Percentiles rank a stretch among this genome's conserved stretches.
Conservation (phyloP, 306 rosid species). For the Trifolium repens region DNA sequence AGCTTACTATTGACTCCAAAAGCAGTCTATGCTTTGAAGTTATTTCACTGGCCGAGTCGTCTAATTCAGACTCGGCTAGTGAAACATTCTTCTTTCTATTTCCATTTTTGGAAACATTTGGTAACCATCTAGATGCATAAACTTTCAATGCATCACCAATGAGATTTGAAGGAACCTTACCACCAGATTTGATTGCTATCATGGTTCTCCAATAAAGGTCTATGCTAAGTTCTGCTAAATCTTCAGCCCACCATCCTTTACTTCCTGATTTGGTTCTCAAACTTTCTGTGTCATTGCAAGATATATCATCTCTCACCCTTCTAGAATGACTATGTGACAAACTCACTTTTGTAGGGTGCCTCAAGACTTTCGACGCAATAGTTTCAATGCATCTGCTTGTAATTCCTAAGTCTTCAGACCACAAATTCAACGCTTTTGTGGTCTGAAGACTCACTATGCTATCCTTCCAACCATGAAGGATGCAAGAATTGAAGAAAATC, state of each 20-base stretch:
- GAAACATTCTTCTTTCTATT: slow-evolving; percentile 41
- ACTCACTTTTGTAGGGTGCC: slow-evolving; percentile 77
- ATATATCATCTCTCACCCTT: slow-evolving; percentile 68
- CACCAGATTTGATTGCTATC: slow-evolving; percentile 86
- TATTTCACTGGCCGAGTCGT: slow-evolving; percentile 58
- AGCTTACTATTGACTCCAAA: slow-evolving; percentile 85
- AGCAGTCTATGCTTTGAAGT: slow-evolving; percentile 75
- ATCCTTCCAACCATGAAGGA: slow-evolving; percentile 96
- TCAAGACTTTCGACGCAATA: slow-evolving; percentile 70
- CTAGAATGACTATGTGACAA: slow-evolving; percentile 81
- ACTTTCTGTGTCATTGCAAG: slow-evolving; percentile 79
- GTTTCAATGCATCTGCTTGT: slow-evolving; percentile 86
- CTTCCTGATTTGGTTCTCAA: slow-evolving; percentile 56
- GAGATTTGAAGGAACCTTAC: slow-evolving; percentile 66
- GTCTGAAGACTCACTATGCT: slow-evolving; percentile 81
- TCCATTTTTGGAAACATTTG: slow-evolving; percentile 62
- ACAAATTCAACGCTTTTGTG: slow-evolving; percentile 70
- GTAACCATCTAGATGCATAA: slow-evolving; percentile 90
- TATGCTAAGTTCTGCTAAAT: slow-evolving; percentile 87
- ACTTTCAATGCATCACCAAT: slow-evolving; percentile 86
- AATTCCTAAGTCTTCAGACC: slow-evolving; percentile 88
- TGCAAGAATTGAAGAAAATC: slow-evolving; percentile 86
- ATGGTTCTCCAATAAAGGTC: slow-evolving; percentile 95
- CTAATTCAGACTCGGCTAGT: slow-evolving; percentile 59
- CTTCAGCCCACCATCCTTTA: slow-evolving; percentile 99